phyloP scores from a whole-genome alignment of 352 stramenopile genomes.

The Albugo laibachii region DNA sequence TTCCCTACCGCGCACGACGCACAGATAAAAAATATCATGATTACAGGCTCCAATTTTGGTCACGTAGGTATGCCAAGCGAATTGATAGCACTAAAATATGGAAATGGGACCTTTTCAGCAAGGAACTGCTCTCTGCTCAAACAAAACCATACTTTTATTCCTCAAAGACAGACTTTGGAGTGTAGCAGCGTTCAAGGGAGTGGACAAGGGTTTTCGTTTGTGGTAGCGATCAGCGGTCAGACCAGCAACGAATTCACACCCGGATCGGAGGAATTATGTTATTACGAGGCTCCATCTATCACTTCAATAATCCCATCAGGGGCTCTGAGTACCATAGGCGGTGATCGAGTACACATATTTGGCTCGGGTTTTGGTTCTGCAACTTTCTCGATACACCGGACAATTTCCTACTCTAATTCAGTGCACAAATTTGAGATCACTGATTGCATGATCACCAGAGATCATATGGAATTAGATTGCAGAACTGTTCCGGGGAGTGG shows the following conservation, averaged over 20 bases:
- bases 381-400: conserved; percentile 10
- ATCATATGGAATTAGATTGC: conserved; percentile 22
- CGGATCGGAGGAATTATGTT: conserved; percentile 9
- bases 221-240: conserved; percentile 16
- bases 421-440: conserved; percentile 15
- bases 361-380: conserved; percentile 23
- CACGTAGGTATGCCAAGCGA: conserved; percentile 1
- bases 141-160: not conserved
- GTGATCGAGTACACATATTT: conserved; percentile 15
- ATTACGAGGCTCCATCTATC: conserved; percentile 17
- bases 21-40: conserved; percentile 11
- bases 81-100: conserved; percentile 11
- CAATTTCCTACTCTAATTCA: conserved; percentile 19
- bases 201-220: conserved; percentile 16
- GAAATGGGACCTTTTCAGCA: conserved; percentile 9
- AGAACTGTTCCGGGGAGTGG: conserved; percentile 16
- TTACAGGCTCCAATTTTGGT: conserved; percentile 27
- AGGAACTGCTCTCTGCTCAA: conserved; percentile 10
- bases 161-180: conserved; percentile 12
- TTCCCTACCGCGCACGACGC: conserved; percentile 21
- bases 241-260: conserved; percentile 5
- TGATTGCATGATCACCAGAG: conserved; percentile 20
- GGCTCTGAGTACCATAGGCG: conserved; percentile 14
- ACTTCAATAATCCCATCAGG: not conserved
- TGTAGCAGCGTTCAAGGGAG: conserved; percentile 19